Base-by-base conservation (phyloP, 2,329 filamentous ascomycete genomes). In the Pyrenophora tritici-repentis region DNA sequence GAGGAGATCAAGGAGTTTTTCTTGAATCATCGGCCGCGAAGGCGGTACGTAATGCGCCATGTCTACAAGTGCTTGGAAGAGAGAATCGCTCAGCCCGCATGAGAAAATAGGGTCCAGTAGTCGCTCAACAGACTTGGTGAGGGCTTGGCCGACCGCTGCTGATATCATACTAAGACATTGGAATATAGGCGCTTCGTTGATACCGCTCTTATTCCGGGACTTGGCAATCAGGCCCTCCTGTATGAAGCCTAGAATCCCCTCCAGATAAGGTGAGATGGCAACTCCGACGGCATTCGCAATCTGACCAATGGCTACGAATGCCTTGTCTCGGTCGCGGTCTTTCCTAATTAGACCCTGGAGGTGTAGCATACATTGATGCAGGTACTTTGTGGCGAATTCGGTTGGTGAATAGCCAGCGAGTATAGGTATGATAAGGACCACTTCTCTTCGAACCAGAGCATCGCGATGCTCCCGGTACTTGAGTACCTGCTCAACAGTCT, bases 11-110 rank as follows among this genome's bases (percentile, higher is more conserved):
- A 99, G 82, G 18, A 99, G 79, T 62, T 94, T 87, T 67, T 97
- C 93, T 69, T 99, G 94, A 34, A 99, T 97, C 6, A 86, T 92
- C 2, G 89, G 83, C 70, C 96, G 94, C 50, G 97, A 91, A 0
- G 95, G 91, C 0, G 93, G 94, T 39, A 99, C 97, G 70, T 99
- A 97, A 70, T 97, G 96, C 22, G 94, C 94, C 90, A 99, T 97
- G 68, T 99, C 95, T 17, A 97, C 92, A 46, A 99, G 80, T 2
- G 95, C 95, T 71, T 97, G 92, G 0, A 93, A 97, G 18, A 99
- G 82, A 61, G 95, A 94, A 49, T 93, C 89, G 32, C 91, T 97
- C 44, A 99, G 81, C 41, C 96, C 94, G 70, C 94, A 99, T 13
- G 91, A 92, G 74, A 99, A 99, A 52, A 99, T 97, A 9, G 95